These are phyloP conservation scores for Pyricularia sp. DNA, from an alignment of 2,329 filamentous ascomycete genomes.

Conservation along the genomic window DNA sequence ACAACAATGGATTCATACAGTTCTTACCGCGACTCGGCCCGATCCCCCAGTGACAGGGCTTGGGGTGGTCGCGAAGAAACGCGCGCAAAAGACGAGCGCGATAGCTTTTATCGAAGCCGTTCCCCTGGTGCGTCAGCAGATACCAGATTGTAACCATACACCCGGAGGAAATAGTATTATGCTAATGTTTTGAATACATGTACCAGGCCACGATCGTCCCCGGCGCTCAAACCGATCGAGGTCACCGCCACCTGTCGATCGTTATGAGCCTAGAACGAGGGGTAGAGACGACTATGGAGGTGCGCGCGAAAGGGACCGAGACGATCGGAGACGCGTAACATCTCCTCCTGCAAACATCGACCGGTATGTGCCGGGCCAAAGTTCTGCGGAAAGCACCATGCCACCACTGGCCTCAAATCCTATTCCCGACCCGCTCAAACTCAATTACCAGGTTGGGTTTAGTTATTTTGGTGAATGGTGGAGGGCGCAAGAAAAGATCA, in stretches of 20 bases:
- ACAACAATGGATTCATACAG: constrained; percentile 39
- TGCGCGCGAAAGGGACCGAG: constrained; percentile 31
- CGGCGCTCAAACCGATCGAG: constrained; percentile 52
- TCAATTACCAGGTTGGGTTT: constrained; percentile 72
- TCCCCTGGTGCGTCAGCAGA: constrained; percentile 50
- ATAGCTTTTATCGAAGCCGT: constrained; percentile 49
- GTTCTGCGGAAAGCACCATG: constrained; percentile 32
- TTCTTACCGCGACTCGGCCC: constrained; percentile 38
- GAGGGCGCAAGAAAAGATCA: constrained; percentile 69
- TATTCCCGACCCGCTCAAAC: constrained; percentile 55
- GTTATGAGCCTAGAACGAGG: constrained; percentile 59
- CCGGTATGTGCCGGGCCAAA: constrained; percentile 69
- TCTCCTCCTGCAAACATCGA: constrained; percentile 63
- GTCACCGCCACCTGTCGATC: constrained; percentile 58
- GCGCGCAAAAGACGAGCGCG: constrained; percentile 34
- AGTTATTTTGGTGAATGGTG: constrained; percentile 83
- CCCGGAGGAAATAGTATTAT: neutral
- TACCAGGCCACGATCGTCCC: constrained; percentile 38
- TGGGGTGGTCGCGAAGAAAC: constrained; percentile 40
- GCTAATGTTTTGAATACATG: neutral
- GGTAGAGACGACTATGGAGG: constrained; percentile 53
- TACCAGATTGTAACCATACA: neutral
- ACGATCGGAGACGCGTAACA: constrained; percentile 49
- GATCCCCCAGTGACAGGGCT: constrained; percentile 39
- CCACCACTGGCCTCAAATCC: constrained; percentile 39